Conservation (phyloP, 169 alveolate species). For the Cryptosporidium parvum region DNA sequence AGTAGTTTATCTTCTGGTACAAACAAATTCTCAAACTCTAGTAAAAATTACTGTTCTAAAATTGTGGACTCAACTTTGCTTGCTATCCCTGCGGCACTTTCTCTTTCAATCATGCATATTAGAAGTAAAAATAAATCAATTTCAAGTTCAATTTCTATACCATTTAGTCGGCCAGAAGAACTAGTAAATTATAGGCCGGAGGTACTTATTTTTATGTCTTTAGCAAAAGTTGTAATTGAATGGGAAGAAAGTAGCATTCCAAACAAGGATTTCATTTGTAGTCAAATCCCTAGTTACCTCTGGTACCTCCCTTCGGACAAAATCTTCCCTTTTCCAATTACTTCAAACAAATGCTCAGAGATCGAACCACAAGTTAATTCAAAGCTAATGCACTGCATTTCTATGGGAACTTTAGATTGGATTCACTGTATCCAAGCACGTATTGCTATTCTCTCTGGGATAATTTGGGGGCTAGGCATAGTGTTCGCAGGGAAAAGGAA, state of each 20-base stretch:
- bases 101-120: constrained; percentile 56
- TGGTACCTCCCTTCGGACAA: constrained; percentile 65
- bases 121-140: constrained; percentile 21
- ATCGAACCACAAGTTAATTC: not conserved
- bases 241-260: constrained; percentile 53
- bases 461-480: constrained; percentile 72
- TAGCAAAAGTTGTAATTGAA: constrained; percentile 61
- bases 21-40: constrained; percentile 37
- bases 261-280: constrained; percentile 22
- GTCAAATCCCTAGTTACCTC: constrained; percentile 40
- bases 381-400: constrained; percentile 15
- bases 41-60: constrained; percentile 54
- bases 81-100: constrained; percentile 44
- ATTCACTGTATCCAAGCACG: constrained; percentile 71
- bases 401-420: constrained; percentile 56
- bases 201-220: constrained; percentile 43
- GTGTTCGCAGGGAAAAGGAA: constrained; percentile 58
- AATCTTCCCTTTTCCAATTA: constrained; percentile 49
- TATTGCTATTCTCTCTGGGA: constrained; percentile 48
- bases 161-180: constrained; percentile 47
- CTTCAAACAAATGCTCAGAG: not conserved
- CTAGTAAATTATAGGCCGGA: constrained; percentile 64
- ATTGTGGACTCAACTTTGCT: constrained; percentile 43
- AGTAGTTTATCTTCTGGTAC: not conserved
- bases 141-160: constrained; percentile 46